Percentiles rank a stretch among this genome's conserved stretches.
phyloP scores from a whole-genome alignment of 306 rosid species.

The Psophocarpus tetragonolobus region DNA sequence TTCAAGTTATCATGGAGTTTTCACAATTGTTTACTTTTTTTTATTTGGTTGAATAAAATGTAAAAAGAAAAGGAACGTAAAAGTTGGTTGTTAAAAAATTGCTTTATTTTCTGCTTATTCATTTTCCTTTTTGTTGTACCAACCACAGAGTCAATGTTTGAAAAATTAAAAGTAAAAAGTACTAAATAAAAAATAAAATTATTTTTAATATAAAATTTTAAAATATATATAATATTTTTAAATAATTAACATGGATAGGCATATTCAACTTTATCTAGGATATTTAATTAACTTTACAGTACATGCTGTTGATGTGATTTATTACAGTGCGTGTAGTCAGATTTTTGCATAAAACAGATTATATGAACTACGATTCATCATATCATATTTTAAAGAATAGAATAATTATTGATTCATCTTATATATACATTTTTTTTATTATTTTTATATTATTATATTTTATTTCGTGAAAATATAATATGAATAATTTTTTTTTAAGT shows the following conservation, averaged over 20 bases:
- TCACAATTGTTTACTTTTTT: no score
- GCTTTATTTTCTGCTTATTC: neutral
- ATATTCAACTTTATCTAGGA: neutral
- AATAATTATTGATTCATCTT: no score
- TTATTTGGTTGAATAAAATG: neutral
- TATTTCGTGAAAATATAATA: no score
- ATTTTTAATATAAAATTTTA: neutral
- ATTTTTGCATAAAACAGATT: neutral
- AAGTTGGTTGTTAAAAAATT: neutral
- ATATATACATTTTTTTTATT: no score
- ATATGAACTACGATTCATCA: no score
- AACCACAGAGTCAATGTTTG: neutral
- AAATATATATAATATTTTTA: neutral
- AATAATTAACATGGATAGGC: neutral
- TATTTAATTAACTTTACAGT: neutral
- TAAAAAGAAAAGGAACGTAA: neutral
- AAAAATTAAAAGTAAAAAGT: neutral
- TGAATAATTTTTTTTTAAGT: no score
- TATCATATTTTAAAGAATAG: no score
- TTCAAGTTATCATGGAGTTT: no score
- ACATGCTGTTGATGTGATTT: neutral
- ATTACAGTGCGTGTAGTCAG: neutral
- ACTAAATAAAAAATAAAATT: neutral
- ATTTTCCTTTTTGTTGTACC: neutral
- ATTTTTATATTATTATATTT: no score